Conservation (phyloP, 495 filamentous ascomycete species). For the Amorphotheca resinae region DNA sequence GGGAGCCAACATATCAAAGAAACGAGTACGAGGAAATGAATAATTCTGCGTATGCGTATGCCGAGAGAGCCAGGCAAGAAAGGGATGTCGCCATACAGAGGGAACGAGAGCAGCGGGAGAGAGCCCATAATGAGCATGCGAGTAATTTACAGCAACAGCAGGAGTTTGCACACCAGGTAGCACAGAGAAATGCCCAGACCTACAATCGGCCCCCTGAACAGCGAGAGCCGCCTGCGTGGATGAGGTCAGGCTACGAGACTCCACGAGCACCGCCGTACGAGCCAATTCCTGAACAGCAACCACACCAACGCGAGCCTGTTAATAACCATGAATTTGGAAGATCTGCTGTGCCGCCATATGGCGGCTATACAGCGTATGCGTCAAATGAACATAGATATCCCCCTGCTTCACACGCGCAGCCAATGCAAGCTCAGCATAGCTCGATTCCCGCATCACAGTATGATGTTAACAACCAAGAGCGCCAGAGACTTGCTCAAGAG, state of each 20-base stretch:
- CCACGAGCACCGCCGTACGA: constrained; percentile 13
- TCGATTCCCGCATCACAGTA: constrained; percentile 22
- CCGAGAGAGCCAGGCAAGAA: constrained; percentile 31
- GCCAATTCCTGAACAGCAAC: constrained; percentile 12
- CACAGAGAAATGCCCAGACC: constrained; percentile 14
- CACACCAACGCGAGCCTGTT: constrained; percentile 7
- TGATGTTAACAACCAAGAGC: constrained; percentile 21
- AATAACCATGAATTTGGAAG: constrained; percentile 26
- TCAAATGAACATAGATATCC: constrained; percentile 19
- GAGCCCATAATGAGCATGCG: constrained; percentile 13
- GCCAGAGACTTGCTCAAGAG: constrained; percentile 22
- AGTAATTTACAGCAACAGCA: constrained; percentile 13
- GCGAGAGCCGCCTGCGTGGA: constrained; percentile 16
- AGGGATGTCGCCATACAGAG: constrained; percentile 11
- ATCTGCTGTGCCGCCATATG: constrained; percentile 29
- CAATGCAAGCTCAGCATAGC: constrained; percentile 28
- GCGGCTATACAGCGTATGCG: constrained; percentile 11
- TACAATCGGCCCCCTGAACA: constrained; percentile 17
- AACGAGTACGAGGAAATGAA: constrained; percentile 18
- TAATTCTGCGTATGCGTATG: constrained; percentile 11
- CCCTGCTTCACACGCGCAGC: constrained; percentile 34
- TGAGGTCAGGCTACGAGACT: constrained; percentile 13
- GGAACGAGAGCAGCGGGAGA: constrained; percentile 16
- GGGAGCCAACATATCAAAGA: constrained; percentile 14
- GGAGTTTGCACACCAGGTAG: constrained; percentile 15